phyloP scores from a whole-genome alignment of 495 filamentous ascomycete genomes.

The Physcia stellaris region DNA sequence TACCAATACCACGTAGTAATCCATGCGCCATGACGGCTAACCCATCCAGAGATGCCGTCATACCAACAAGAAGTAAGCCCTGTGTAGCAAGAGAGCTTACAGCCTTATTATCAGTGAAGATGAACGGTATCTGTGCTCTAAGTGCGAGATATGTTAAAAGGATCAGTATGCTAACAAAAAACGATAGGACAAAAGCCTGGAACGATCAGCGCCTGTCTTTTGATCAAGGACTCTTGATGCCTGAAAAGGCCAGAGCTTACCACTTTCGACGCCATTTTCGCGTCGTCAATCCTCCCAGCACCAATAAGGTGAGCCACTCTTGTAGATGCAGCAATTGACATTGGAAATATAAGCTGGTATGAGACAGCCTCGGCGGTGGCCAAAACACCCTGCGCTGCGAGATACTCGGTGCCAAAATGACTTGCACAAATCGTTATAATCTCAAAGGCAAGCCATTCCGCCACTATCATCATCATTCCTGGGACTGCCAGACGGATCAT shows the following conservation, averaged over 20 bases:
- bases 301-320: neutral
- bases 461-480: slow-evolving; percentile 40
- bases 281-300: neutral
- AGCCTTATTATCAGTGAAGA: neutral
- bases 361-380: neutral
- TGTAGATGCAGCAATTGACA: neutral
- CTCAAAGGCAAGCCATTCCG: slow-evolving; percentile 44
- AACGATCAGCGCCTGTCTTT: no score
- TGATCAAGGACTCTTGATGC: no score
- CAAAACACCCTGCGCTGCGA: neutral
- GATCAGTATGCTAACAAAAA: neutral
- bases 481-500: slow-evolving; percentile 45
- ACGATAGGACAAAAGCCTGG: no score
- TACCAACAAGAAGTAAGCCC: neutral
- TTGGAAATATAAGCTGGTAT: neutral
- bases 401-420: slow-evolving; percentile 20
- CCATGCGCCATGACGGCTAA: neutral
- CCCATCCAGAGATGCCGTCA: neutral
- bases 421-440: slow-evolving; percentile 39
- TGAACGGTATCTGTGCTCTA: neutral
- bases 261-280: neutral
- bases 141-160: neutral
- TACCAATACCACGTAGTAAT: neutral
- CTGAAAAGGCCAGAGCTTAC: neutral
- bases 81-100: neutral